Conservation (phyloP, 2,329 filamentous ascomycete genomes). For the Xylariaceae sp. region DNA sequence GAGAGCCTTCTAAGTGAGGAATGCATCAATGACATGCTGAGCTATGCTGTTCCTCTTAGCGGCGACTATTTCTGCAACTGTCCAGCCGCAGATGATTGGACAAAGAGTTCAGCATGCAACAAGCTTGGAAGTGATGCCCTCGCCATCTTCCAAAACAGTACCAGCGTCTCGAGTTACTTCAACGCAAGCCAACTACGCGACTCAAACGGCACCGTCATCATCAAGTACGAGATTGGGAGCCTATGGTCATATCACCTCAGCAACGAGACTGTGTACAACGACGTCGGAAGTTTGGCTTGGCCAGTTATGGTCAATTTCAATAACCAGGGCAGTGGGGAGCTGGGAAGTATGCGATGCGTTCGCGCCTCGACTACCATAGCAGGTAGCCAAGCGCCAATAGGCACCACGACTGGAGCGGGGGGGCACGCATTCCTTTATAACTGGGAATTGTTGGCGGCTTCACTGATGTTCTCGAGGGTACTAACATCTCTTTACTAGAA, state of each 20-base stretch:
- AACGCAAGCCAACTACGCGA: not conserved
- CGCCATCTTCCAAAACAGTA: not conserved
- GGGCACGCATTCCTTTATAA: too few relatives aligned
- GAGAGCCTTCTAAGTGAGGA: not conserved
- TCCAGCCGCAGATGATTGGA: not conserved
- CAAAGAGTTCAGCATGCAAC: not conserved
- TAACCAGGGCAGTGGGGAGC: not conserved
- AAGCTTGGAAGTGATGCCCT: not conserved
- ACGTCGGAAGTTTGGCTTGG: not conserved
- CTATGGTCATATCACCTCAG: not conserved
- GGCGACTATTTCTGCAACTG: not conserved
- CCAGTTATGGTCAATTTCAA: not conserved
- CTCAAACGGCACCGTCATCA: not conserved
- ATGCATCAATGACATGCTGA: constrained; percentile 2
- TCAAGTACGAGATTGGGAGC: not conserved
- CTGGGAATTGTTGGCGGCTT: too few relatives aligned
- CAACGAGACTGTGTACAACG: not conserved
- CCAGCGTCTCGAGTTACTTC: not conserved
- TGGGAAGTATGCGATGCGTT: not conserved
- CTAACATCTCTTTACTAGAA: too few relatives aligned
- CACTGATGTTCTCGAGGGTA: too few relatives aligned
- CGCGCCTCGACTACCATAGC: not conserved
- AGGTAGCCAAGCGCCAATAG: not conserved
- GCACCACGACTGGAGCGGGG: too few relatives aligned
- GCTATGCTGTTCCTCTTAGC: not conserved